Conservation (phyloP, 331 rosid species). For the Phaseolus coccineus region DNA sequence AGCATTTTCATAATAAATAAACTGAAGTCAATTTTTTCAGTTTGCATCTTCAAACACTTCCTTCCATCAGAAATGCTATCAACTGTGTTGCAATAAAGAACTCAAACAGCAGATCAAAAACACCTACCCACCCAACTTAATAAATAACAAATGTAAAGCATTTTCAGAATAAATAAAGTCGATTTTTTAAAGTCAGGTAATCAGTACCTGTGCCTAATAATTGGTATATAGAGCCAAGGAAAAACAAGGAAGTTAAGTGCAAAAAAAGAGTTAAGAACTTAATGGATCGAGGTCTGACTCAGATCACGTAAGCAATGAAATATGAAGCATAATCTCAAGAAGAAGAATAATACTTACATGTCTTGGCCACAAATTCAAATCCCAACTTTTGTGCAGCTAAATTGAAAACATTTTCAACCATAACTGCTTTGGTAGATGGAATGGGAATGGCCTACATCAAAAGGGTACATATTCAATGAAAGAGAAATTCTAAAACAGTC, state of each 20-base stretch:
- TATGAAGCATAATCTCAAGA: constrained; percentile 36
- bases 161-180: constrained; percentile 27
- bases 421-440: constrained; percentile 74
- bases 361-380: constrained; percentile 66
- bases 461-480: constrained; percentile 28
- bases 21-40: constrained; percentile 14
- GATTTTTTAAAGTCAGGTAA: constrained; percentile 21
- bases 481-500: constrained; percentile 33
- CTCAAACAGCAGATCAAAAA: constrained; percentile 11
- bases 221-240: constrained; percentile 23
- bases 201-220: constrained; percentile 23
- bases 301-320: constrained; percentile 26
- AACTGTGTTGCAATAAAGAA: constrained; percentile 60
- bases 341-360: constrained; percentile 58
- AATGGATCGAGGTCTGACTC: constrained; percentile 37
- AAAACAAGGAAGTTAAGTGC: constrained; percentile 35
- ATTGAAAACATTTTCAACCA: constrained; percentile 73
- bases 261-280: constrained; percentile 5
- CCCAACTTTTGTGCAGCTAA: constrained; percentile 88
- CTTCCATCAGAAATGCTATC: constrained; percentile 73
- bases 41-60: constrained; percentile 69
- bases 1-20: constrained; percentile 32
- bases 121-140: neutral
- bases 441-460: constrained; percentile 80
- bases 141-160: neutral